These are phyloP conservation scores for Cucurbita pepo DNA, from an alignment of 306 rosid genomes.

Conservation along the genomic window DNA sequence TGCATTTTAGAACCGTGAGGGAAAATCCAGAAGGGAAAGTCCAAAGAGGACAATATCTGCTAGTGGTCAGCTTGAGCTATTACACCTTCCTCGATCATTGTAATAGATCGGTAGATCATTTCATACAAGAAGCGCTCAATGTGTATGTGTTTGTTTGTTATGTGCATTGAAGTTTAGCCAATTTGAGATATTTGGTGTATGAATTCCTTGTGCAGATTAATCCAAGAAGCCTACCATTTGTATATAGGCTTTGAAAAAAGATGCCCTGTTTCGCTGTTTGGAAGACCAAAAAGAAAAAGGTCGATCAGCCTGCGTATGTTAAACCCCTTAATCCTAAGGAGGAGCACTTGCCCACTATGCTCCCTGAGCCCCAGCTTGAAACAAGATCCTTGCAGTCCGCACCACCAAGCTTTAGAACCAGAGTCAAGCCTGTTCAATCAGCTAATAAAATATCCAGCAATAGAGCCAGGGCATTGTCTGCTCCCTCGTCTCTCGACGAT, in stretches of 20 bases:
- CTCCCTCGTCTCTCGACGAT: slow-evolving; percentile 83
- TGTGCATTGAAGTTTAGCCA: no score
- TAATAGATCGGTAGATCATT: background rate
- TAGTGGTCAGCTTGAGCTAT: no score
- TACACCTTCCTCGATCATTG: background rate
- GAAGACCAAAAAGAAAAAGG: slow-evolving; percentile 77
- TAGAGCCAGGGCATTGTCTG: slow-evolving; percentile 70
- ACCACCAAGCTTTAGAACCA: slow-evolving; percentile 85
- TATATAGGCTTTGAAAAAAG: slow-evolving; percentile 13
- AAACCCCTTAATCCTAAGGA: slow-evolving; percentile 30
- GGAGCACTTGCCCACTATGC: slow-evolving; percentile 33
- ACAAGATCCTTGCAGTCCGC: slow-evolving; percentile 79
- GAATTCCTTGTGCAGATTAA: slow-evolving; percentile 22
- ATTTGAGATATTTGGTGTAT: background rate
- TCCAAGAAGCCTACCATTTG: slow-evolving; percentile 5
- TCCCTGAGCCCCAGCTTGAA: slow-evolving; percentile 63
- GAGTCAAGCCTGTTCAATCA: slow-evolving; percentile 66
- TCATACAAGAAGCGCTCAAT: background rate
- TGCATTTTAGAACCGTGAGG: no score
- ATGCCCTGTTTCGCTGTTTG: slow-evolving; percentile 90
- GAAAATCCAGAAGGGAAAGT: no score
- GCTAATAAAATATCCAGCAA: slow-evolving; percentile 24
- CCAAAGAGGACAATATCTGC: no score
- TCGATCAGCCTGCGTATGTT: slow-evolving; percentile 25
- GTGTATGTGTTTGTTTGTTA: background rate